Percentiles rank a stretch among this genome's conserved stretches.
These are phyloP conservation scores for Prunella vulgaris DNA, from an alignment of 257 asterid species.

Conservation along the genomic window DNA sequence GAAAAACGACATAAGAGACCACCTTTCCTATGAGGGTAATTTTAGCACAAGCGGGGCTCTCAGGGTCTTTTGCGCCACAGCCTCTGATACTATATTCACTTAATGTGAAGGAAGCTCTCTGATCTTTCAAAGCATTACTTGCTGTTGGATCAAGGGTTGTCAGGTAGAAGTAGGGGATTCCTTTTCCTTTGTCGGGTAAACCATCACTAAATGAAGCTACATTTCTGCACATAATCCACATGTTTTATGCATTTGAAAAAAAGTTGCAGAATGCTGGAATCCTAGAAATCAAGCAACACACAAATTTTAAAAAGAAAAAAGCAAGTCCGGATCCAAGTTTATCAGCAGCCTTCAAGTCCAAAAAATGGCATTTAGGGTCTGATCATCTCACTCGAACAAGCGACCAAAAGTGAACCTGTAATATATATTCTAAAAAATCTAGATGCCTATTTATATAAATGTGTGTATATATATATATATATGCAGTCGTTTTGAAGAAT, in stretches of 20 bases:
- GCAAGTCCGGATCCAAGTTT: background rate
- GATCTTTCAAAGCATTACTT: slow-evolving; percentile 59
- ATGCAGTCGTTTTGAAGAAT: too few relatives aligned
- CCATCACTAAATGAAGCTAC: slow-evolving; percentile 94
- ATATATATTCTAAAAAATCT: background rate
- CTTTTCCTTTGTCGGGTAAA: slow-evolving; percentile 56
- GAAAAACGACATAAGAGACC: background rate
- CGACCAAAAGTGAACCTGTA: background rate
- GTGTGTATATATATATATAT: background rate
- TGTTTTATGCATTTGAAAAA: background rate
- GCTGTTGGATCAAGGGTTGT: slow-evolving; percentile 91
- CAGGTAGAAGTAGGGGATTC: slow-evolving; percentile 82
- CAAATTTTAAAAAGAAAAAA: background rate
- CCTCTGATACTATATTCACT: slow-evolving; percentile 72
- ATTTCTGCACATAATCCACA: slow-evolving; percentile 48
- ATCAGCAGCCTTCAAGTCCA: background rate
- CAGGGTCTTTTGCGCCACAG: slow-evolving; percentile 78
- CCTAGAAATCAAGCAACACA: background rate
- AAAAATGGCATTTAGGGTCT: background rate
- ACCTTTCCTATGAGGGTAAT: slow-evolving; percentile 86
- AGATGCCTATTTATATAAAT: background rate
- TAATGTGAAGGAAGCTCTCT: slow-evolving; percentile 67
- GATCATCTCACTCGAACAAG: background rate
- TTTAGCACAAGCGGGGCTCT: slow-evolving; percentile 74
- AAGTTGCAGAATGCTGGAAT: background rate